These are phyloP conservation scores for Helotiales sp. DNA, from an alignment of 2,329 filamentous ascomycete genomes.

Conservation along the genomic window DNA sequence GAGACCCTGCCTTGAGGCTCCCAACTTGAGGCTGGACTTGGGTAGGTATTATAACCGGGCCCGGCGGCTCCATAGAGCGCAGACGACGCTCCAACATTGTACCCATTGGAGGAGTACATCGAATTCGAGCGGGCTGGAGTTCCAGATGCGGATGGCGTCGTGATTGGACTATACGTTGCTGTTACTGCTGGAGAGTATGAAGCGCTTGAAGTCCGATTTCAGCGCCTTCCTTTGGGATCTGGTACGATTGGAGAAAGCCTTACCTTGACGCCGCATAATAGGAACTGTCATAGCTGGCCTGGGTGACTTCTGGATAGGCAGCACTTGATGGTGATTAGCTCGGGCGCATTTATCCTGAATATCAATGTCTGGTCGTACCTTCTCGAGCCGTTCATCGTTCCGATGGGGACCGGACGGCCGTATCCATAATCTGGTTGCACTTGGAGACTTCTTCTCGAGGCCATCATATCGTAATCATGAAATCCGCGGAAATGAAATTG, in stretches of 20 bases:
- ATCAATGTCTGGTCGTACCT: slow-evolving; percentile 30
- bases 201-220: slow-evolving; percentile 31
- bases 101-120: slow-evolving; percentile 33
- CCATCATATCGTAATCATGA: slow-evolving; percentile 29
- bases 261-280: slow-evolving; percentile 36
- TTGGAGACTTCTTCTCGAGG: slow-evolving; percentile 34
- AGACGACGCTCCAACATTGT: slow-evolving; percentile 30
- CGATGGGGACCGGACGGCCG: slow-evolving; percentile 27
- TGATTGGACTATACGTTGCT: slow-evolving; percentile 30
- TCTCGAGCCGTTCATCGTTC: slow-evolving; percentile 29
- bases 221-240: slow-evolving; percentile 25
- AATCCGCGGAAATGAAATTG: slow-evolving; percentile 22
- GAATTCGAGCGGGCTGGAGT: slow-evolving; percentile 29
- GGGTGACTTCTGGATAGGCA: slow-evolving; percentile 29
- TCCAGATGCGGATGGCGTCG: slow-evolving; percentile 20
- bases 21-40: slow-evolving; percentile 31
- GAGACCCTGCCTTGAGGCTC: slow-evolving; percentile 36
- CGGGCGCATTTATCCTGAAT: slow-evolving; percentile 8
- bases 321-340: slow-evolving; percentile 31
- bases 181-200: slow-evolving; percentile 29
- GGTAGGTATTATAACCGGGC: slow-evolving; percentile 32
- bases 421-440: slow-evolving; percentile 35
- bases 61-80: slow-evolving; percentile 33
- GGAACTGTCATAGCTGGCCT: slow-evolving; percentile 28
- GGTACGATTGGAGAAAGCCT: slow-evolving; percentile 22